Base-by-base conservation (phyloP, 257 asterid species). In the Mitragyna speciosa region DNA sequence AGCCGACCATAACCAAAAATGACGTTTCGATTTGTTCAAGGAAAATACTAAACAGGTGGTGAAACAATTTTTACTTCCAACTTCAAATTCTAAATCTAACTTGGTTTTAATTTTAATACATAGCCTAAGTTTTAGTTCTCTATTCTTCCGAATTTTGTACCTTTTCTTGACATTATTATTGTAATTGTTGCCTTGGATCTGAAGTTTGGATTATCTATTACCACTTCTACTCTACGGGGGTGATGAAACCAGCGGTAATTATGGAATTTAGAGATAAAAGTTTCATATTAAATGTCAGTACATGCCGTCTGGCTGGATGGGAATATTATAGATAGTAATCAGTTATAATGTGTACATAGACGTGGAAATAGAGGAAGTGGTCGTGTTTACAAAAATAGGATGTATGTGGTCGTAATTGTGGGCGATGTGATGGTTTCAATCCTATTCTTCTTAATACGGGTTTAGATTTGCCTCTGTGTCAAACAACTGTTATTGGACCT, bases 401-500 rank as follows among this genome's bases (percentile, higher is more conserved):
- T 87, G 94, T 47, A 88, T 85, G 6, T 76, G 76, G 94, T 84
- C 92, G 91, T 48, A 79, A 86, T 83, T 74, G 59, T 51, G 82
- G 87, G 87, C 12, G 15, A 76, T 22, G 86, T 26, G 69, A 45
- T 43, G 0, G 31, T 39, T 36, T 3, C 1, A 11, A 8, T n/a
- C 12, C 31, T n/a, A 0, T 24, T 24, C 16, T 17, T 7, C 1
- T 28, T 56, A 14, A 12, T 56, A 51, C 51, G 28, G 56, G 15
- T 75, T 31, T 48, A 12, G 41, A 66, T 56, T 72, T 54, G 73
- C 76, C n/a, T 72, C 7, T 16, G 54, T 49, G n/a, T 75, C 78
- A 12, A 6, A 6, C 33, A 28, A 19, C 0, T 36, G 31, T 7
- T 16, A 16, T 75, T 39, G 19, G 43, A 11, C 26, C 26, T 36